These are phyloP conservation scores for Helichrysum umbraculigerum DNA, from an alignment of 129 eudicot genomes.

Conservation along the genomic window DNA sequence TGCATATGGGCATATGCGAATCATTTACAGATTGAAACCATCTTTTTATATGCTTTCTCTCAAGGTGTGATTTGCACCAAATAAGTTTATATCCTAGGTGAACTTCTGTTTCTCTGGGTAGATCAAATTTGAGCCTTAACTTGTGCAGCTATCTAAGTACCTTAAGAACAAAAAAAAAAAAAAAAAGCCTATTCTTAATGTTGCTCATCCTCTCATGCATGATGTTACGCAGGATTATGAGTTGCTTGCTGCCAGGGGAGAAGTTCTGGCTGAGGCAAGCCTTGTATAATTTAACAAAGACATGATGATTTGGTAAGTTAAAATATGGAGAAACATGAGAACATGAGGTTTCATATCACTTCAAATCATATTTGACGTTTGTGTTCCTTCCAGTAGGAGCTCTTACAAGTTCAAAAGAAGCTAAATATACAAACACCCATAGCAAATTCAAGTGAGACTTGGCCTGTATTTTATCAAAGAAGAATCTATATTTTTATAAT, in stretches of 20 bases:
- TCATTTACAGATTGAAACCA: neutral
- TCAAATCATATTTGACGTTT: neutral
- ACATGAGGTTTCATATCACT: constrained; percentile 6
- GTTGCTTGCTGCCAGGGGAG: constrained; percentile 46
- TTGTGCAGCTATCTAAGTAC: neutral
- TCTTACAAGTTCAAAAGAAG: constrained; percentile 13
- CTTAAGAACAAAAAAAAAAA: neutral
- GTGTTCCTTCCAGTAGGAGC: constrained; percentile 17
- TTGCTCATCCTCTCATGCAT: constrained; percentile 13
- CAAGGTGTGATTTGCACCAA: neutral
- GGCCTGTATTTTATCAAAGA: constrained; percentile 20
- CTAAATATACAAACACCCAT: constrained; percentile 9
- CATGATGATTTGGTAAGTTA: constrained; percentile 30
- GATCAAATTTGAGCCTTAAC: neutral
- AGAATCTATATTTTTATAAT: constrained; percentile 1
- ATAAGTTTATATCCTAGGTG: neutral
- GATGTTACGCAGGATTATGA: constrained; percentile 56
- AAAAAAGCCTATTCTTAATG: neutral
- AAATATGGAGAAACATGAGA: constrained; percentile 3
- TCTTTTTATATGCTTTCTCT: neutral
- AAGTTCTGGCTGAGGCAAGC: constrained; percentile 60
- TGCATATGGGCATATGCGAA: constrained; percentile 6
- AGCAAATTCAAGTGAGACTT: constrained; percentile 10
- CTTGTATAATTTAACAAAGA: constrained; percentile 36
- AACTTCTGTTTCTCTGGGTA: neutral